phyloP scores from a whole-genome alignment of 768 basidiomycete species.

The Terana coerulea region DNA sequence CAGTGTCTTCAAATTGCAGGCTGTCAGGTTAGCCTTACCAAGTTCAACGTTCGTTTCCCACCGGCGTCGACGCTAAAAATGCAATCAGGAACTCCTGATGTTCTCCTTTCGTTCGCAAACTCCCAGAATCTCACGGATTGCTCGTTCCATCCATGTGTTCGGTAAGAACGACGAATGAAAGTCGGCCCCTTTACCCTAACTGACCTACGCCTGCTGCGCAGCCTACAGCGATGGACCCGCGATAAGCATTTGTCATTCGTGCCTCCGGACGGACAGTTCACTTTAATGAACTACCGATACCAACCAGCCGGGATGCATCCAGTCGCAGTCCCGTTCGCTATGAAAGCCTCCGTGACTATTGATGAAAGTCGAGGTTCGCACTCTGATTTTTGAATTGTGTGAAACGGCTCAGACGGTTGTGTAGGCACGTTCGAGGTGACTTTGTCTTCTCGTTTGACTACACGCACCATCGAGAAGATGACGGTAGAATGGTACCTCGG shows the following conservation, averaged over 20 bases:
- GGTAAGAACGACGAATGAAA: constrained; percentile 44
- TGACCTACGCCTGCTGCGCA: constrained; percentile 26
- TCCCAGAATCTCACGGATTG: constrained; percentile 70
- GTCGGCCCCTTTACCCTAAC: constrained; percentile 22
- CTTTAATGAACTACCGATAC: constrained; percentile 80
- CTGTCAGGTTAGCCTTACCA: constrained; percentile 56
- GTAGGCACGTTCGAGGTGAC: constrained; percentile 59
- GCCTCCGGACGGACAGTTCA: constrained; percentile 89
- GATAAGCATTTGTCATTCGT: constrained; percentile 84
- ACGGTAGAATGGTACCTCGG: constrained; percentile 74
- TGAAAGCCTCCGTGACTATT: constrained; percentile 30
- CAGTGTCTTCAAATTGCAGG: constrained; percentile 71
- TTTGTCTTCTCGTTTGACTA: constrained; percentile 58
- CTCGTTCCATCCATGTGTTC: constrained; percentile 90
- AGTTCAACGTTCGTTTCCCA: background rate
- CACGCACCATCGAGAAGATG: constrained; percentile 66
- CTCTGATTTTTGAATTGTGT: background rate
- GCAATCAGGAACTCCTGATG: constrained; percentile 78
- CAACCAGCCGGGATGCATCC: constrained; percentile 23
- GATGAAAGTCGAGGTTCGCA: constrained; percentile 38
- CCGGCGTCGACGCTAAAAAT: background rate
- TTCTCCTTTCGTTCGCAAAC: constrained; percentile 73
- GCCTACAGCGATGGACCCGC: constrained; percentile 75
- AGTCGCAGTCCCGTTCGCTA: constrained; percentile 31
- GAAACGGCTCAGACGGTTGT: constrained; percentile 21